phyloP scores from a whole-genome alignment of 257 asterid species.

The Solanum medicagineum region DNA sequence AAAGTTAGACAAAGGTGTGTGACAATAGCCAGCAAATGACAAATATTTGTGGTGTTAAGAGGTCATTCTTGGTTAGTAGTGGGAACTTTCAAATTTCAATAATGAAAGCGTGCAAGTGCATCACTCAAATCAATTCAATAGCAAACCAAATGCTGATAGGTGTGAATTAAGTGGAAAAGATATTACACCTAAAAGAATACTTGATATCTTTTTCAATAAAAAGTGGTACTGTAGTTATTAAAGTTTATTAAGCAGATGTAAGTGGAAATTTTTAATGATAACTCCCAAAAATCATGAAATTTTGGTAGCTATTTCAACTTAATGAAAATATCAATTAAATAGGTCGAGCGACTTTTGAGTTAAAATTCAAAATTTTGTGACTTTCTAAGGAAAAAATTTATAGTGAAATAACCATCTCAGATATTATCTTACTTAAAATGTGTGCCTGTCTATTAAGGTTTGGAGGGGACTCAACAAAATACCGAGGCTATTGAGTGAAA shows the following conservation, averaged over 20 bases:
- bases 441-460: neutral
- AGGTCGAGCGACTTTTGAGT: no score
- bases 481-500: neutral
- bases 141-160: neutral
- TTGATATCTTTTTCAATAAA: neutral
- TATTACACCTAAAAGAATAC: neutral
- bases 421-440: neutral
- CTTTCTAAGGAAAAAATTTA: no score
- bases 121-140: neutral
- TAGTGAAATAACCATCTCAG: no score
- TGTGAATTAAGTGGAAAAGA: neutral
- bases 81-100: neutral
- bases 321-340: no score
- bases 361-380: no score
- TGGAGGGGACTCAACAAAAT: neutral
- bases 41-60: neutral
- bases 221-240: neutral
- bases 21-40: neutral
- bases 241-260: neutral
- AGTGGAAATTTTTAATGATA: neutral
- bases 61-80: neutral
- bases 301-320: neutral
- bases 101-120: neutral
- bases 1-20: no score
- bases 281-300: neutral